Conservation (phyloP, 768 basidiomycete species). For the Tylopilus sp. region DNA sequence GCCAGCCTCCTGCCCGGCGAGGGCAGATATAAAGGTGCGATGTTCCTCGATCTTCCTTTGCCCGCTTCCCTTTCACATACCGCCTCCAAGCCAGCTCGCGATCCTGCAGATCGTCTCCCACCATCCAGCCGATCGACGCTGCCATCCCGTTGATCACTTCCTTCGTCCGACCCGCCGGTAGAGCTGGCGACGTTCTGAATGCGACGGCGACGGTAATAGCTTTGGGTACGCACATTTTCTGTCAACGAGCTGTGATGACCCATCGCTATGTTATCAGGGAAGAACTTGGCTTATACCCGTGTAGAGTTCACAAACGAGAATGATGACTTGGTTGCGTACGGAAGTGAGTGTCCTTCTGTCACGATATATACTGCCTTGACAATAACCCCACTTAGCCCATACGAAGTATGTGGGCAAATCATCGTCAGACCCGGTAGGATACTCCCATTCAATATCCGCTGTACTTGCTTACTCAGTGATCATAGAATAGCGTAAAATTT, state of each 20-base stretch:
- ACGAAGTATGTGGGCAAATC: constrained; percentile 85
- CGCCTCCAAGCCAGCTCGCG: too few relatives aligned
- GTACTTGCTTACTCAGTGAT: neutral
- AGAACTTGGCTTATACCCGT: constrained; percentile 75
- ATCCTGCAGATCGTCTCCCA: too few relatives aligned
- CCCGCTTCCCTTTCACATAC: too few relatives aligned
- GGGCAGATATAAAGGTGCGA: too few relatives aligned
- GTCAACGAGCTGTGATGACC: neutral
- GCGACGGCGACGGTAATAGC: constrained; percentile 64
- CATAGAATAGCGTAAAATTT: constrained; percentile 75
- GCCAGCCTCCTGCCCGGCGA: too few relatives aligned
- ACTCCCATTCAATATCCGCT: neutral
- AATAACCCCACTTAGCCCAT: constrained; percentile 51
- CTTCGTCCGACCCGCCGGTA: constrained; percentile 76
- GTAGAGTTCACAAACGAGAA: constrained; percentile 65
- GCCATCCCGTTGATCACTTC: too few relatives aligned
- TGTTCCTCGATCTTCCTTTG: too few relatives aligned
- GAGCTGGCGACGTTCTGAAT: constrained; percentile 60
- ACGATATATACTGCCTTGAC: neutral
- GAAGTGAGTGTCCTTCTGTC: constrained; percentile 47
- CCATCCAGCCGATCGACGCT: too few relatives aligned
- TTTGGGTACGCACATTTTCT: constrained; percentile 46
- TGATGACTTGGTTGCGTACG: constrained; percentile 77
- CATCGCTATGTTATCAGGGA: constrained; percentile 44
- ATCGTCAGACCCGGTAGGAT: constrained; percentile 38